Evolutionary conservation across 768 basidiomycete genomes (phyloP), one percentile per base, ranked within the genome.

Genomic region (Psilocybe azurescens): DNA sequence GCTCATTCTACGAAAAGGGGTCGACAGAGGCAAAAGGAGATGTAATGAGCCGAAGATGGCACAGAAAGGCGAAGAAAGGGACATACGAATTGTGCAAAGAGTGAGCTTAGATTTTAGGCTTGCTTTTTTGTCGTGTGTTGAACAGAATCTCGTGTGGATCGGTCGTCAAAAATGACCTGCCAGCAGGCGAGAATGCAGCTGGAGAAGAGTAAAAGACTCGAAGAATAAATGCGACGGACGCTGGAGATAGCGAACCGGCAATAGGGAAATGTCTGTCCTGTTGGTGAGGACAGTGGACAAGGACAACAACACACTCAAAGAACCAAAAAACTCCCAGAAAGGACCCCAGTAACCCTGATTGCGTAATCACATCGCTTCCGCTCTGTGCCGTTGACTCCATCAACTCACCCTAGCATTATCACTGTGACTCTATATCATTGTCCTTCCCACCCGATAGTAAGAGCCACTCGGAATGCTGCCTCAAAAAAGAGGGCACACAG

Each of bases 81-180:
- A 74, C 77, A 64, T 63, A 81, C 81, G 81, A 82, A 80, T 78
- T 77, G 71, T 77, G 74, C 73, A 73, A 74, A 72, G 72, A 70
- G 63, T 64, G 62, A 67, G 59, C 62, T 64, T 68, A 71, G 62
- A 66, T 79, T 79, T 67, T 78, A 75, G 79, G 78, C 77, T 80
- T 78, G 66, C 69, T 71, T 75, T 75, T 80, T 79, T 74, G 81
- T 80, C 75, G 75, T 75, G 79, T 77, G 81, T 75, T 80, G 78
- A 77, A 79, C 72, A 78, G 79, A 79, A 78, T 81, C 78, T 83
- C 81, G 86, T 81, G 86, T 83, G 87, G 85, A 83, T 87, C 71
- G 87, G 90, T 89, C 89, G 88, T 90, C 83, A 89, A 86, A 81
- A 86, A 84, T 86, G 89, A 91, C 90, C 90, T 91, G 90, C 90